Base-by-base conservation (phyloP, 441 rosid species). In the Manihot esculenta region DNA sequence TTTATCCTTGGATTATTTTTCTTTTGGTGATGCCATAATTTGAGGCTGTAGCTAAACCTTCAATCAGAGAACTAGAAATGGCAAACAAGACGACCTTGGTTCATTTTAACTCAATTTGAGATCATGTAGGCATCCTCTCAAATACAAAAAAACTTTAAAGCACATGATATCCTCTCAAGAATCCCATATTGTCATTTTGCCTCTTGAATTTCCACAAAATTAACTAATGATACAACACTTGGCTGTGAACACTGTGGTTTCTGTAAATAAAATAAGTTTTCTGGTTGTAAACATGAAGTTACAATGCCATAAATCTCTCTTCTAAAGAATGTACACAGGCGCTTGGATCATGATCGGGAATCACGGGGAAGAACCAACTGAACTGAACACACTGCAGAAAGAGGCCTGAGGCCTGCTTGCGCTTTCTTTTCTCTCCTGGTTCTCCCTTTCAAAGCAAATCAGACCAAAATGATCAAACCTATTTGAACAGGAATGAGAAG, bases 321-420 rank as follows among this genome's bases (percentile, higher is more conserved):
- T 47, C 57, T 57, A 59, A 64, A 55, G 30, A 71, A 62, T 48
- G 72, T 77, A 74, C 79, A 57, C 74, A 66, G 58, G 75, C 79
- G 77, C 89, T 81, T 77, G 83, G 85, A 66, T 77, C 73, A 70
- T 45, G 85, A 83, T 81, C 80, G 80, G 84, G 85, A 30, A 30
- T 4, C 4, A 30, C 4, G 4, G 35, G 35, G n/a, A 81, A 83
- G 83, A 82, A 82, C 77, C 80, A 55, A 64, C 20, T 13, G 63
- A 66, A 75, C 66, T 8, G 23, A 51, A 50, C 71, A 62, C 30
- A 61, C 61, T 24, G 42, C 54, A 55, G 53, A 42, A 62, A 30
- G 38, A 69, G 73, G 74, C 62, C 72, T 49, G 35, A n/a, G n/a
- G n/a, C 35, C 4, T 30, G 42, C 69, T 50, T 21, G 71, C 76